phyloP scores from a whole-genome alignment of 192 early-diverging fungal species.

The Lobosporangium transversale region DNA sequence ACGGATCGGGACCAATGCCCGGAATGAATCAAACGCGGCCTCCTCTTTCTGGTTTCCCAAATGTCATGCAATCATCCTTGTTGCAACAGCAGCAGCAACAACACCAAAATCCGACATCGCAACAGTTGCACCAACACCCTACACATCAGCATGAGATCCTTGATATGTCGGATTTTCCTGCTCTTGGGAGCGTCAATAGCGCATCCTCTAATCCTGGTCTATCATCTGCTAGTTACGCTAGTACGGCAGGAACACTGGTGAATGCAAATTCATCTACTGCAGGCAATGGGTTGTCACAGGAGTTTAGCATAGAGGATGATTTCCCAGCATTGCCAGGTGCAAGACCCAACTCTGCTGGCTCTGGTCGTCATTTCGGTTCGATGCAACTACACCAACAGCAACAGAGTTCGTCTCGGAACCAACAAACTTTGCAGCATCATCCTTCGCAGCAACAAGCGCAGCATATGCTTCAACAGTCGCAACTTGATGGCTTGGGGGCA shows the following conservation, averaged over 20 bases:
- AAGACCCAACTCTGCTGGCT: slow-evolving; percentile 51
- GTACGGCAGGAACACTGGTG: slow-evolving; percentile 47
- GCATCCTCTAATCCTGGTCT: slow-evolving; percentile 49
- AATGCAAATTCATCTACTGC: slow-evolving; percentile 38
- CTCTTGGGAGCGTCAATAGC: slow-evolving; percentile 55
- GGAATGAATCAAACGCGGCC: slow-evolving; percentile 48
- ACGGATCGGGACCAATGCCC: slow-evolving; percentile 49
- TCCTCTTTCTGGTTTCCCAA: slow-evolving; percentile 47
- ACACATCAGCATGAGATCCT: slow-evolving; percentile 48
- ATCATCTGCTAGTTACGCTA: slow-evolving; percentile 54
- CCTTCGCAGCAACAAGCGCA: slow-evolving; percentile 41
- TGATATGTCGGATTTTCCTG: slow-evolving; percentile 58
- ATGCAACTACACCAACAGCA: slow-evolving; percentile 47
- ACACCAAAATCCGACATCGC: slow-evolving; percentile 35
- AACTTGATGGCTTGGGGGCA: slow-evolving; percentile 26
- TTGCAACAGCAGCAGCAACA: slow-evolving; percentile 43
- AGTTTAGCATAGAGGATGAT: slow-evolving; percentile 58
- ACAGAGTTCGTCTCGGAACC: slow-evolving; percentile 28
- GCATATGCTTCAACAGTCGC: slow-evolving; percentile 30
- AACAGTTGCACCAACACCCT: slow-evolving; percentile 32
- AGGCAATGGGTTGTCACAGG: slow-evolving; percentile 33
- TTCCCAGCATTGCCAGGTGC: slow-evolving; percentile 58
- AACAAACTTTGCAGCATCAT: slow-evolving; percentile 39
- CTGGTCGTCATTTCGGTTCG: slow-evolving; percentile 40
- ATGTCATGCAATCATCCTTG: slow-evolving; percentile 30